A percentile compares a stretch with the other conserved stretches of the same genome.
phyloP scores from a whole-genome alignment of 1,284 basidiomycete genomes.

The Gomphus bonarii region DNA sequence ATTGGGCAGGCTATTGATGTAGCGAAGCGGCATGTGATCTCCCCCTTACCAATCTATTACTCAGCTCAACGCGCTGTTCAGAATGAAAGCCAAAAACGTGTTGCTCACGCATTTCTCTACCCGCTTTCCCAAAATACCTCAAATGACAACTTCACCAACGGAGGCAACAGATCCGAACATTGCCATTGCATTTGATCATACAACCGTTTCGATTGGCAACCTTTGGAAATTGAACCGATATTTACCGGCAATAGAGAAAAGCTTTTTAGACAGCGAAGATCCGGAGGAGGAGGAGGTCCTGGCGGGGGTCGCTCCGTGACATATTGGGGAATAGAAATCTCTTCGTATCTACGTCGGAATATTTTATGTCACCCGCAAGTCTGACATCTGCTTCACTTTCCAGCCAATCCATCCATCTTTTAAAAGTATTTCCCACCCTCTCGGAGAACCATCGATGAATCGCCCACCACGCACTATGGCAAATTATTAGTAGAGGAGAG shows the following conservation, averaged over 20 bases:
- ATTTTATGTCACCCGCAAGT: constrained; percentile 45
- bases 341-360: too few relatives aligned
- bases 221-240: constrained; percentile 79
- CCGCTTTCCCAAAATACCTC: constrained; percentile 82
- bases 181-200: constrained; percentile 76
- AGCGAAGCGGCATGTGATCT: constrained; percentile 45
- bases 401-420: constrained; percentile 85
- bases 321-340: background rate
- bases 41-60: background rate
- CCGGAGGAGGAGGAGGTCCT: constrained; percentile 36
- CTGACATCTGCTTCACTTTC: constrained; percentile 84
- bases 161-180: constrained; percentile 30
- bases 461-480: constrained; percentile 76
- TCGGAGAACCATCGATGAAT: constrained; percentile 71
- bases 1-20: constrained; percentile 80
- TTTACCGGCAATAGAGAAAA: constrained; percentile 57
- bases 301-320: background rate
- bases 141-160: constrained; percentile 19
- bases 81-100: constrained; percentile 76
- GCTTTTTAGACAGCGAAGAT: constrained; percentile 48
- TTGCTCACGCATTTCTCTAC: constrained; percentile 94
- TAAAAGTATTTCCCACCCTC: constrained; percentile 75
- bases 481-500: too few relatives aligned
- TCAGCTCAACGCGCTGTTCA: constrained; percentile 20
- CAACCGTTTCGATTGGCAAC: constrained; percentile 59